Base-by-base conservation (phyloP, 352 stramenopile genomes). In the Blastocystis sp. region DNA sequence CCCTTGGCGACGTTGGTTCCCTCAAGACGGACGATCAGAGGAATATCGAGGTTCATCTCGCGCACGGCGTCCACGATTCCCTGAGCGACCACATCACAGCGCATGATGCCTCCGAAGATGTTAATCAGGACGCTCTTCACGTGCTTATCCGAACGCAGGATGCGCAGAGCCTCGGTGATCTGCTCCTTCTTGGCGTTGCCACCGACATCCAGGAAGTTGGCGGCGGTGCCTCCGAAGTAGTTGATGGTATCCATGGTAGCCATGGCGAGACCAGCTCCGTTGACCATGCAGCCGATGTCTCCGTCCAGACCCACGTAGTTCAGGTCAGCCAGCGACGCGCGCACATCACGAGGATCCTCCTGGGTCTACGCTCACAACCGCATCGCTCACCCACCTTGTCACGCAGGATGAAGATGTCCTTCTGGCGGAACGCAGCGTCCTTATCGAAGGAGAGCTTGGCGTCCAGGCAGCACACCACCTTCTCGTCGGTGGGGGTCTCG, bases 231-330 rank as follows among this genome's bases (percentile, higher is more conserved):
- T 85, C 96, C 96, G 88, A 97, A 96, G 57, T 98, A 90, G 88
- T 96, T 96, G 90, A 99, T 98, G 88, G 98, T 98, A 89, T 99
- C 96, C 95, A 99, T 98, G 29, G 96, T 99, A 54, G 93, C 92
- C 96, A 99, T 99, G 87, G 96, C 96, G 48, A 99, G 90, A 88
- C 96, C 96, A 38, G 96, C 96, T 78, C 96, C 96, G 90, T 99
- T 99, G 48, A 99, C 96, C 89, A 99, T 97, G 90, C 96, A 99
- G 73, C 96, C 96, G 87, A 99, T 98, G 89, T 96, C 97, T 76
- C 96, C 95, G 87, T 96, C 94, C n/a, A 99, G 91, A 61, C 95
- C 95, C 88, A 99, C 98, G 90, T 98, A 98, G 90, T 99, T 98
- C 36, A 99, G 91, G 91, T 97, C 94, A 87, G 95, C 94, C 85